A percentile compares a stretch with the other conserved stretches of the same genome.
Evolutionary conservation across 257 asterid genomes (phyloP).

Genomic region (Datura wrightii): DNA sequence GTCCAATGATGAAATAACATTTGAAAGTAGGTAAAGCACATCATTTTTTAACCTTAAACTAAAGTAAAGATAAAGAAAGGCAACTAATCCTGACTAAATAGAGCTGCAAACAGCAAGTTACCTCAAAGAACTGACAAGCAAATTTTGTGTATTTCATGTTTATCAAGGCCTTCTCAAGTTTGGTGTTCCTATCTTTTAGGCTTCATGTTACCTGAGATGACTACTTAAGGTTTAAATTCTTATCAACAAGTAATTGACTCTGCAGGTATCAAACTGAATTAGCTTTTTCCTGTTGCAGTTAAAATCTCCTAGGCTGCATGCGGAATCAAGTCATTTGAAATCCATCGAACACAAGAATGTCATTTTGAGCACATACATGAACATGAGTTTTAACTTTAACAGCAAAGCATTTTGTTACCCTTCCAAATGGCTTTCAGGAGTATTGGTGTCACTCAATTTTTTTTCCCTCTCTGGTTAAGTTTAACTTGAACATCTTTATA

Average conservation of each 20-base stretch:
- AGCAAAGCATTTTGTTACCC: not conserved
- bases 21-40: not conserved
- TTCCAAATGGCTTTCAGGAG: not conserved
- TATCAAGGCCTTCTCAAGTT: not conserved
- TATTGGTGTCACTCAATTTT: not conserved
- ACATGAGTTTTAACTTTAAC: not conserved
- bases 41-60: not conserved
- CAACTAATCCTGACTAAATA: not conserved
- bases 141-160: not conserved
- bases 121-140: not conserved
- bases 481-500: not conserved
- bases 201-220: not conserved
- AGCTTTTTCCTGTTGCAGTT: not conserved
- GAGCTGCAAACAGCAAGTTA: not conserved
- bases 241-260: not conserved
- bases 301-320: not conserved
- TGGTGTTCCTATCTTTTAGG: not conserved
- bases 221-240: not conserved
- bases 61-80: not conserved
- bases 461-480: not conserved
- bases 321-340: not conserved
- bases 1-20: not conserved
- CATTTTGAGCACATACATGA: not conserved
- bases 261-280: not conserved
- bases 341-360: not conserved